Evolutionary conservation across 257 asterid species (phyloP).

Genomic region (Rauvolfia tetraphylla): DNA sequence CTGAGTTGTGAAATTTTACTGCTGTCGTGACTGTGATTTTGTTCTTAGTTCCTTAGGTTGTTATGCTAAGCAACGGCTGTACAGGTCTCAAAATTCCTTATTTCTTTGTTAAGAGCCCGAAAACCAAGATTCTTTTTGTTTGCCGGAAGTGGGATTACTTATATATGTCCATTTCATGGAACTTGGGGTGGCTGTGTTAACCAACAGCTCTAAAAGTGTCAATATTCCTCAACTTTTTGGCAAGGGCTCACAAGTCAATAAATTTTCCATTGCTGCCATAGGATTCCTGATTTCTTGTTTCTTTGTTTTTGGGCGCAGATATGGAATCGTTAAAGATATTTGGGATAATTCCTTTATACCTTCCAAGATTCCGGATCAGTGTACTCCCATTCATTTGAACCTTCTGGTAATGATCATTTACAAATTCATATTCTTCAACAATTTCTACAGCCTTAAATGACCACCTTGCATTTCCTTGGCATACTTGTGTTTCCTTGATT

Average conservation of each 20-base stretch:
- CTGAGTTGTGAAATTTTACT: neutral
- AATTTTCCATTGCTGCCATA: neutral
- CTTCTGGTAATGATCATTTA: slow-evolving; percentile 62
- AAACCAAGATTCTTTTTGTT: neutral
- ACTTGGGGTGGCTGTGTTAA: neutral
- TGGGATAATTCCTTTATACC: slow-evolving; percentile 44
- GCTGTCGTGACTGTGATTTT: neutral
- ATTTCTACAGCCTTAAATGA: neutral
- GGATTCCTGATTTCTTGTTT: neutral
- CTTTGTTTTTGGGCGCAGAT: slow-evolving; percentile 45
- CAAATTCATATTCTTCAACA: neutral
- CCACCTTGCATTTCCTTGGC: neutral
- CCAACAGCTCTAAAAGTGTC: neutral
- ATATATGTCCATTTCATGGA: neutral
- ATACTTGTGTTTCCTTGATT: neutral
- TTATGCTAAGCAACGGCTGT: neutral
- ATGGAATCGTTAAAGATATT: slow-evolving; percentile 52
- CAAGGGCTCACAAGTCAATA: neutral
- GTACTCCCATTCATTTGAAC: slow-evolving; percentile 81
- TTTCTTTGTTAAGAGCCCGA: neutral
- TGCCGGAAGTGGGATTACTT: neutral
- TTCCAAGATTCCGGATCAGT: slow-evolving; percentile 57
- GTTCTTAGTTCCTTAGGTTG: neutral
- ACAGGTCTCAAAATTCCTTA: neutral
- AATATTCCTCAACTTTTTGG: neutral